phyloP scores from a whole-genome alignment of 352 stramenopile genomes.

The Sclerospora graminicola region DNA sequence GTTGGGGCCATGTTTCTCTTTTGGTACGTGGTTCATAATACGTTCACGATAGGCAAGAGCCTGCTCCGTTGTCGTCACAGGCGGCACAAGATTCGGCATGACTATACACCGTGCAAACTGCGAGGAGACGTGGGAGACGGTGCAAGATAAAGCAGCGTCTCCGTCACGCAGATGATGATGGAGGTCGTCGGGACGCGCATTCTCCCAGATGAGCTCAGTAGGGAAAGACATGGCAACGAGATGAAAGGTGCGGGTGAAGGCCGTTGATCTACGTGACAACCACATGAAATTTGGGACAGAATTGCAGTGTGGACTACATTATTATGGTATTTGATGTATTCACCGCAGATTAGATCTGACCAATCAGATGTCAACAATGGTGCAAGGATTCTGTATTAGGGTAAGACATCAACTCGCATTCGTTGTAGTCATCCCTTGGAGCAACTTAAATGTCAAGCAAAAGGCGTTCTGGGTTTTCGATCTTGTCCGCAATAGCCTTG shows the following conservation, averaged over 20 bases:
- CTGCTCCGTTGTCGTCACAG: slow-evolving; percentile 91
- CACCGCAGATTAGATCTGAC: too few relatives aligned
- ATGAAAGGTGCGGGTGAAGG: too few relatives aligned
- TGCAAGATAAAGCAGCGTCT: slow-evolving; percentile 70
- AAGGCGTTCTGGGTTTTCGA: slow-evolving; percentile 93
- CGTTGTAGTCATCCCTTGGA: too few relatives aligned
- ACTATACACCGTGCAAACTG: slow-evolving; percentile 89
- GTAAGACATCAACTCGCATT: too few relatives aligned
- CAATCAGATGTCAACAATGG: too few relatives aligned
- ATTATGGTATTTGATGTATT: too few relatives aligned
- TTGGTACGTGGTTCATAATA: slow-evolving; percentile 82
- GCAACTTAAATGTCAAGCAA: slow-evolving; percentile 90
- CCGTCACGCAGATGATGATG: slow-evolving; percentile 96
- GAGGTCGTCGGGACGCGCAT: slow-evolving; percentile 88
- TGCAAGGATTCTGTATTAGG: too few relatives aligned
- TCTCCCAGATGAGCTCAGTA: slow-evolving; percentile 27
- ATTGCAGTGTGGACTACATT: too few relatives aligned
- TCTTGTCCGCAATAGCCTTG: slow-evolving; percentile 96
- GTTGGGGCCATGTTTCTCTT: slow-evolving; percentile 23
- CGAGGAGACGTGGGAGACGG: slow-evolving; percentile 65
- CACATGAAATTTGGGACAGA: too few relatives aligned
- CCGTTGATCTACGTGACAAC: too few relatives aligned
- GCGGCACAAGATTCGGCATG: slow-evolving; percentile 98
- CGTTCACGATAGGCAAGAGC: slow-evolving; percentile 95
- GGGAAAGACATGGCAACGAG: slow-evolving; percentile 14